A percentile compares a stretch with the other conserved stretches of the same genome.
Evolutionary conservation across 2,329 filamentous ascomycete species (phyloP).

Genomic region (Stylonectria norvegica): DNA sequence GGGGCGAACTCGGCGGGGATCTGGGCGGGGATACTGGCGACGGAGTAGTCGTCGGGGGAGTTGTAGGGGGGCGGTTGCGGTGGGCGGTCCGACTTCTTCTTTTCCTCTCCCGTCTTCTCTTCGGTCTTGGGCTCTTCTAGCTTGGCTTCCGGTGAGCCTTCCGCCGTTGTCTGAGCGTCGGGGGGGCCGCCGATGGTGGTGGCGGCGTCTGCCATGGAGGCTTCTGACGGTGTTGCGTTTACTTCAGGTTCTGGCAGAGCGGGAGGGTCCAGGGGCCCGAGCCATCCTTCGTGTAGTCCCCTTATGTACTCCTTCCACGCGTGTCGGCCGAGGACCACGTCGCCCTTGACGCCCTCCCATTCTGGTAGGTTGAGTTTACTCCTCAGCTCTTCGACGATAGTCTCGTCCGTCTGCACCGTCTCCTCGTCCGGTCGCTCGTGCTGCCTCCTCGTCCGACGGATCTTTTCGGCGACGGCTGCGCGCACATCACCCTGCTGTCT

Average conservation of each 20-base stretch:
- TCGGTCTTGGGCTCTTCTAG: slow-evolving; percentile 41
- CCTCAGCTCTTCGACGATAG: slow-evolving; percentile 61
- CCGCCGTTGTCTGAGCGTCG: slow-evolving; percentile 19
- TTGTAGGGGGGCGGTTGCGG: slow-evolving; percentile 73
- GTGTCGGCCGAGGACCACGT: slow-evolving; percentile 85
- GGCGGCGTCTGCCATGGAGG: too few relatives aligned
- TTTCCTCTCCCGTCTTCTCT: slow-evolving; percentile 42
- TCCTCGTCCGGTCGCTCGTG: slow-evolving; percentile 50
- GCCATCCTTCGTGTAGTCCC: slow-evolving; percentile 92
- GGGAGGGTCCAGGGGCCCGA: slow-evolving; percentile 74
- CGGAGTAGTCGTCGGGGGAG: slow-evolving; percentile 65
- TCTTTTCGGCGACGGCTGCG: slow-evolving; percentile 79
- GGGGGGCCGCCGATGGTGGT: slow-evolving; percentile 23
- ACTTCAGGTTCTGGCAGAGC: slow-evolving; percentile 28
- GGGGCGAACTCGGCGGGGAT: slow-evolving; percentile 72
- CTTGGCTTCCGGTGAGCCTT: slow-evolving; percentile 25
- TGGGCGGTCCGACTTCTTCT: slow-evolving; percentile 55
- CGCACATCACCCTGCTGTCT: slow-evolving; percentile 89
- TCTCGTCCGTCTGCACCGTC: slow-evolving; percentile 47
- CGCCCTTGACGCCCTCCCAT: slow-evolving; percentile 72
- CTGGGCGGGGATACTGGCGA: slow-evolving; percentile 59
- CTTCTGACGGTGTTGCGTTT: slow-evolving; percentile 24
- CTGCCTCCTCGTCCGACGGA: slow-evolving; percentile 66
- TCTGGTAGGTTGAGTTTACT: slow-evolving; percentile 64
- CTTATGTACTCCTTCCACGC: slow-evolving; percentile 97